A percentile compares a stretch with the other conserved stretches of the same genome.
Evolutionary conservation across 2,329 filamentous ascomycete species (phyloP).

Genomic region (Aspergillus sp.): DNA sequence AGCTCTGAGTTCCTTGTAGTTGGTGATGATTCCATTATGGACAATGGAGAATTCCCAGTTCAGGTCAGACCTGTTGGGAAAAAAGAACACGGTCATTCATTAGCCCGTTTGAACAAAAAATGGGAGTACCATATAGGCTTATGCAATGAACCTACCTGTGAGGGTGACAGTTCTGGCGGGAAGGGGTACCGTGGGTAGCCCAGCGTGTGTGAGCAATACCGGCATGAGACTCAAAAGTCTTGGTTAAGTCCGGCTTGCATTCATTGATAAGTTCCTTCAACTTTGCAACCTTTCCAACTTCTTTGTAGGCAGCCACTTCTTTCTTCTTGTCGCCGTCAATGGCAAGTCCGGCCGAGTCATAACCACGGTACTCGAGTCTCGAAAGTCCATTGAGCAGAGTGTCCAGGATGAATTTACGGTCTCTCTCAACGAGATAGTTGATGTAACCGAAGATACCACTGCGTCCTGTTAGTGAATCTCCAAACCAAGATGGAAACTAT

Average conservation of each 20-base stretch:
- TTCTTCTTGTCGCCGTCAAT: conserved; percentile 98
- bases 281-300: conserved; percentile 98
- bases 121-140: too few species aligned
- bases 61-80: conserved; percentile 66
- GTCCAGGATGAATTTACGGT: conserved; percentile 91
- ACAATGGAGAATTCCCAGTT: conserved; percentile 96
- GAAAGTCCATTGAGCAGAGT: conserved; percentile 94
- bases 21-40: conserved; percentile 99
- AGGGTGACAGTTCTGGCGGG: conserved; percentile 93
- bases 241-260: conserved; percentile 74
- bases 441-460: conserved; percentile 73
- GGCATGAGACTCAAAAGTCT: conserved; percentile 95
- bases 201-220: conserved; percentile 98
- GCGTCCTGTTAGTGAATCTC: conserved; percentile 8
- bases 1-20: conserved; percentile 99
- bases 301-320: conserved; percentile 94
- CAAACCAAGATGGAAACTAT: neutral
- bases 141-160: conserved; percentile 63
- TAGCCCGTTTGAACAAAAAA: neutral
- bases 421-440: conserved; percentile 99
- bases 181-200: conserved; percentile 95
- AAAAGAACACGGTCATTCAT: neutral
- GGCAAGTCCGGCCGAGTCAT: conserved; percentile 94
- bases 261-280: conserved; percentile 87
- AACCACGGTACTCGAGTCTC: conserved; percentile 95